phyloP scores from a whole-genome alignment of 768 basidiomycete species.

The Cyathus striatus region DNA sequence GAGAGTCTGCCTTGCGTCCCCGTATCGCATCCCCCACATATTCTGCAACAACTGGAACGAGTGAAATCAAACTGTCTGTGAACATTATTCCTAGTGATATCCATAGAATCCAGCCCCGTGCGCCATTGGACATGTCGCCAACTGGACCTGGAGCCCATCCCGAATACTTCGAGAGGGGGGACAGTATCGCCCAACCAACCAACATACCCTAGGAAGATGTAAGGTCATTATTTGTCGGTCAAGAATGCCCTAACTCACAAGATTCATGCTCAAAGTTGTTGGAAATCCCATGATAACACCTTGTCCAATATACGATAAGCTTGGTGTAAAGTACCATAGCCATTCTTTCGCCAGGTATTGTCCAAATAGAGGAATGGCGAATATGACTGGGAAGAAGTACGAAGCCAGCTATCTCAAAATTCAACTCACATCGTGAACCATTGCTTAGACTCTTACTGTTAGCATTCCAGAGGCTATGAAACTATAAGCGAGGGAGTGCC shows the following conservation, averaged over 20 bases:
- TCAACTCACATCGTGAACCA: conserved; percentile 1
- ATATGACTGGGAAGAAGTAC: conserved; percentile 87
- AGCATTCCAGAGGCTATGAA: conserved; percentile 70
- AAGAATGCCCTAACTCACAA: conserved; percentile 38
- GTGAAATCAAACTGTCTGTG: conserved; percentile 82
- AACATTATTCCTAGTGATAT: conserved; percentile 93
- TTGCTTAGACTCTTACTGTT: conserved; percentile 51
- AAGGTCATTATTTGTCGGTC: neutral
- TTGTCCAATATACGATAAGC: conserved; percentile 89
- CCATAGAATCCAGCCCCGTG: conserved; percentile 99
- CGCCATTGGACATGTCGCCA: conserved; percentile 78
- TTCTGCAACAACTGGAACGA: conserved; percentile 68
- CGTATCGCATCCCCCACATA: conserved; percentile 32
- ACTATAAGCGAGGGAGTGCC: conserved; percentile 73
- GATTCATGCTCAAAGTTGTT: conserved; percentile 89
- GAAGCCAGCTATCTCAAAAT: conserved; percentile 57
- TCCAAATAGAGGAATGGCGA: conserved; percentile 84
- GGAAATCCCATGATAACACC: conserved; percentile 98
- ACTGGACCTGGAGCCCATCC: conserved; percentile 97
- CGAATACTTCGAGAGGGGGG: conserved; percentile 72
- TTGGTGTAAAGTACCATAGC: conserved; percentile 93
- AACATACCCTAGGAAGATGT: conserved; percentile 74
- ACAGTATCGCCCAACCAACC: conserved; percentile 94
- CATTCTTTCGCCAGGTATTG: conserved; percentile 78
- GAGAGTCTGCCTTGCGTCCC: conserved; percentile 18